Conservation (phyloP, 805 yeast species). For the Sugiyamaella lignohabitans region DNA sequence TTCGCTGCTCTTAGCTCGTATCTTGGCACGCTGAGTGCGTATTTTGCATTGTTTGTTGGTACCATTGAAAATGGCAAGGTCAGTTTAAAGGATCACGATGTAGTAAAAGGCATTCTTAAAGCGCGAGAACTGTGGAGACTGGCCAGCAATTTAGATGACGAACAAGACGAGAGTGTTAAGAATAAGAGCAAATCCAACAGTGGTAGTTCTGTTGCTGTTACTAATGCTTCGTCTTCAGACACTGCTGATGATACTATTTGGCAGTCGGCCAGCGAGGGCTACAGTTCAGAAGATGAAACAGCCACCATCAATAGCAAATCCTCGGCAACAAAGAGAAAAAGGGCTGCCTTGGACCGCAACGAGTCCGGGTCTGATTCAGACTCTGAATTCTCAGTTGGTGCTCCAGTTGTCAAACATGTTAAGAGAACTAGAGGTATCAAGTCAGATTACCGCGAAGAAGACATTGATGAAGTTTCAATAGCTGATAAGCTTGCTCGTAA, state of each 20-base stretch:
- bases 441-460: constrained; percentile 49
- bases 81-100: constrained; percentile 77
- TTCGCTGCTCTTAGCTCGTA: constrained; percentile 70
- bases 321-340: not conserved
- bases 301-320: not conserved
- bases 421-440: constrained; percentile 30
- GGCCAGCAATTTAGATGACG: constrained; percentile 38
- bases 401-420: constrained; percentile 37
- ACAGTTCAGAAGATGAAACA: not conserved
- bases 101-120: constrained; percentile 79
- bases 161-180: constrained; percentile 14
- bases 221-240: not conserved
- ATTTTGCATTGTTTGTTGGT: constrained; percentile 66
- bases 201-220: not conserved
- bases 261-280: not conserved
- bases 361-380: constrained; percentile 1
- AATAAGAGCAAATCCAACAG: not conserved
- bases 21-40: constrained; percentile 68
- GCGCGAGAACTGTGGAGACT: constrained; percentile 87
- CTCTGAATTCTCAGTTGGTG: constrained; percentile 44
- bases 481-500: constrained; percentile 80
- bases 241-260: not conserved
- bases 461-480: constrained; percentile 71
- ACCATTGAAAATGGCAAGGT: constrained; percentile 46
- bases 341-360: not conserved